Percentiles rank a stretch among this genome's conserved stretches.
These are phyloP conservation scores for Allantophomopsis lycopodina DNA, from an alignment of 2,329 filamentous ascomycete genomes.

Conservation along the genomic window DNA sequence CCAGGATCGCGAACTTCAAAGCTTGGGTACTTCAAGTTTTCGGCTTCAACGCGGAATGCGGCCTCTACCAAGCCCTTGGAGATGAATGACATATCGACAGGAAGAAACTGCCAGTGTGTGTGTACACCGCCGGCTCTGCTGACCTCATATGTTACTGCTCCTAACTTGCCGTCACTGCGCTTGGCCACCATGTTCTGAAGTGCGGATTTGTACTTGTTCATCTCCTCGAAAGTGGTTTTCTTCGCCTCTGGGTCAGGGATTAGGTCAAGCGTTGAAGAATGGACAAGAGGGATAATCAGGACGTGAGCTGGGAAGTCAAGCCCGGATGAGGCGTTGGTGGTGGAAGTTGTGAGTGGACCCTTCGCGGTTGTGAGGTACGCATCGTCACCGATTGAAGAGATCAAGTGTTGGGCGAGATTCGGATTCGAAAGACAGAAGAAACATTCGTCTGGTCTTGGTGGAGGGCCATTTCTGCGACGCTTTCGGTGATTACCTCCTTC, in stretches of 20 bases:
- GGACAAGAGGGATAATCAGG: slow-evolving; percentile 79
- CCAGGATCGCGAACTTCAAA: slow-evolving; percentile 34
- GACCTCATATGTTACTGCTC: slow-evolving; percentile 86
- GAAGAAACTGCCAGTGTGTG: slow-evolving; percentile 86
- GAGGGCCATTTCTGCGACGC: slow-evolving; percentile 36
- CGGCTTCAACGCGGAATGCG: slow-evolving; percentile 77
- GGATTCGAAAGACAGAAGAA: slow-evolving; percentile 94
- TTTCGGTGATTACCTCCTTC: slow-evolving; percentile 25
- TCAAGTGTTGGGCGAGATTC: slow-evolving; percentile 72
- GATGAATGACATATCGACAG: slow-evolving; percentile 56
- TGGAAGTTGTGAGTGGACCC: slow-evolving; percentile 63
- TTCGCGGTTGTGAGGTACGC: slow-evolving; percentile 86
- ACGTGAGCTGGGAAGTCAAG: slow-evolving; percentile 74
- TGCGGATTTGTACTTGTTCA: slow-evolving; percentile 65
- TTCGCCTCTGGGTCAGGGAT: slow-evolving; percentile 42
- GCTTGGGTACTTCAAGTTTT: slow-evolving; percentile 48
- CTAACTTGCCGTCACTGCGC: slow-evolving; percentile 44
- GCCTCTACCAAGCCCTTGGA: slow-evolving; percentile 67
- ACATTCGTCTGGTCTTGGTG: slow-evolving; percentile 63
- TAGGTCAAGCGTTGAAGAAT: slow-evolving; percentile 59
- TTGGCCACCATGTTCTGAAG: slow-evolving; percentile 68
- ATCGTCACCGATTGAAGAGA: slow-evolving; percentile 78
- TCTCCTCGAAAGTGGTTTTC: slow-evolving; percentile 57
- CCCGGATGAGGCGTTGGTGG: slow-evolving; percentile 49
- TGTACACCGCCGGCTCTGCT: slow-evolving; percentile 72